Base-by-base conservation (phyloP, 345 rosid genomes). In the Schrenkiella parvula region DNA sequence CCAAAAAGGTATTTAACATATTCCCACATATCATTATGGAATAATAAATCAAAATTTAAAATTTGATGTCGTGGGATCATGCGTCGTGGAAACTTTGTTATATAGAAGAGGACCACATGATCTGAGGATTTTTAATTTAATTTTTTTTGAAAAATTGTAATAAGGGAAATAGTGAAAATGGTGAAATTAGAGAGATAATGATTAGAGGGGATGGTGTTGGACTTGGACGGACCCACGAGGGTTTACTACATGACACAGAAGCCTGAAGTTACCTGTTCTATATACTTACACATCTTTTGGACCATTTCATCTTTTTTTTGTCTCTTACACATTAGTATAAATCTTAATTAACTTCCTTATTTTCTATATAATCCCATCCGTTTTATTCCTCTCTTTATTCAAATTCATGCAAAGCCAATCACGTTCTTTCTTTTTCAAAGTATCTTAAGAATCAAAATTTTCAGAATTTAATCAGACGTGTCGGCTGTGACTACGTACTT, bases 261-360 rank as follows among this genome's bases (percentile, higher is more conserved):
- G 14, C 64, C 79, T 60, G 69, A 59, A 74, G n/a, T 63, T 74
- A 74, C 68, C 63, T 75, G 70, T 67, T 67, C 78, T 74, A 73
- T 22, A 15, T 50, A 41, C 68, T 66, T 59, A 31, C 62, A 67
- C 62, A 41, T 21, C 31, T 29, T 51, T 74, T 74, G 74, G 79
- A 75, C 74, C 74, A 68, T 75, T 52, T 59, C 56, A 54, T 21
- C 11, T 48, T n/a, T 21, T 3, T 19, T 31, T 60, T 39, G 61
- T 66, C 54, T 66, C 55, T 23, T 74, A 17, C 63, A 41, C 67
- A 39, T 58, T 58, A 19, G 4, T 46, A 11, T 38, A 11, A 3
- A 2, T 11, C 28, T 18, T 17, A n/a, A 18, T 28, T 6, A 46
- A 6, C 41, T 56, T 57, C 26, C 11, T 11, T 34, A 34, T 25